Evolutionary conservation across 352 stramenopile species (phyloP), one percentile per base, ranked within the genome.

Genomic region (Pythium biforme): DNA sequence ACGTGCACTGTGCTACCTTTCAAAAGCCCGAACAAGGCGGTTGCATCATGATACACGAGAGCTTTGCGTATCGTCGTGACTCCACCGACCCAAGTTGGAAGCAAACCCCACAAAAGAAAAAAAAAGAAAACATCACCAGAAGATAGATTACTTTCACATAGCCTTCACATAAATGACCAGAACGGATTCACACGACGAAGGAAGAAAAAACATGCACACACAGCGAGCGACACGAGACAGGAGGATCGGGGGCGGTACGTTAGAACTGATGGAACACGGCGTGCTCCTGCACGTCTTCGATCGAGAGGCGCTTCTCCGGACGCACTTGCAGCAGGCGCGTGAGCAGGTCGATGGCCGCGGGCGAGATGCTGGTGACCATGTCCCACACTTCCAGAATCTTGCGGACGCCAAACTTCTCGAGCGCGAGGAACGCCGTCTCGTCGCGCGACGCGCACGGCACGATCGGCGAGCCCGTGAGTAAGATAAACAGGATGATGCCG

Each of bases 301-400:
- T 69, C 2, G 47, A 64, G 12, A 69, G 50, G 2, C 77, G 75
- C 40, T 73, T 65, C 20, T 26, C 41, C 19, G 77, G 73, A 20
- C 25, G 14, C 3, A 72, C 26, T 45, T 80, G 49, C 23, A 85
- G 70, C 27, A 88, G 52, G 1, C 66, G 49, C 12, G 49, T 48
- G 1, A 85, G 33, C 37, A 88, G 40, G 1, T 73, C 63, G 19
- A 66, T 56, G 10, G 39, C 59, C 0, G 43, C 50, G 10, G 56
- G 10, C 1, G 69, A 75, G 17, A 84, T 55, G 27, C 59, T 53
- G 0, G 54, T 31, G 4, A 57, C 47, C 58, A 83, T 74, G 29
- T 82, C 80, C 80, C 77, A 89, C 9, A 68, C 55, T 0, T 69
- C 64, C 12, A 79, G 47, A n/a, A 89, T 73, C 48, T 79, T 74